Conservation (phyloP, 2,329 filamentous ascomycete genomes). For the Talaromyces sp. region DNA sequence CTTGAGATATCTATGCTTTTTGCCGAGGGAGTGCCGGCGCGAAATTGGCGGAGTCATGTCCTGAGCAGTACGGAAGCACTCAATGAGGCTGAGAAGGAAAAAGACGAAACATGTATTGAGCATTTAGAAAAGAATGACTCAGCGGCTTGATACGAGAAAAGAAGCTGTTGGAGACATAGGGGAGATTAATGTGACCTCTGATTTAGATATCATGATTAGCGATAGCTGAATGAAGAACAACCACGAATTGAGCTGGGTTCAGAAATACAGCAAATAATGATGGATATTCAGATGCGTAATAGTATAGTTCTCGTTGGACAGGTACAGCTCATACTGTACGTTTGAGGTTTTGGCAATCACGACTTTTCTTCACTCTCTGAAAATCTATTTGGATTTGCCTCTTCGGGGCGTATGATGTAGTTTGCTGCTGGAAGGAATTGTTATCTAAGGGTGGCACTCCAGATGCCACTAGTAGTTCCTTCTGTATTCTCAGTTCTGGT, state of each 20-base stretch:
- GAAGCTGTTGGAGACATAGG: neutral
- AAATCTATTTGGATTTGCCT: neutral
- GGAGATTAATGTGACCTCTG: neutral
- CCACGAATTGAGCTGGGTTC: too few species aligned
- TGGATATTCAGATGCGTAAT: too few species aligned
- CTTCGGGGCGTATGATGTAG: neutral
- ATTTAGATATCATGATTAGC: neutral
- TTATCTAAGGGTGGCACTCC: neutral
- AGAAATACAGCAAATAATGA: too few species aligned
- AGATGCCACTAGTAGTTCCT: neutral
- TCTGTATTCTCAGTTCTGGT: neutral
- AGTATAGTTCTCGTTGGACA: too few species aligned
- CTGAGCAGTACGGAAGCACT: neutral
- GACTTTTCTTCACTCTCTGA: too few species aligned
- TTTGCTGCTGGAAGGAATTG: neutral
- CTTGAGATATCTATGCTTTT: slow-evolving; percentile 6
- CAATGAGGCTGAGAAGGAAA: neutral
- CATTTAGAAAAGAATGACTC: neutral
- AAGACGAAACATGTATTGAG: neutral
- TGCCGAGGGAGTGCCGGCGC: neutral
- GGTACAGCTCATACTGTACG: too few species aligned
- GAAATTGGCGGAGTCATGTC: neutral
- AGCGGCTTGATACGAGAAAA: neutral
- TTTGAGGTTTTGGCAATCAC: too few species aligned
- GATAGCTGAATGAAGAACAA: too few species aligned